phyloP scores from a whole-genome alignment of 257 asterid species.

The Capsicum rhomboideum region DNA sequence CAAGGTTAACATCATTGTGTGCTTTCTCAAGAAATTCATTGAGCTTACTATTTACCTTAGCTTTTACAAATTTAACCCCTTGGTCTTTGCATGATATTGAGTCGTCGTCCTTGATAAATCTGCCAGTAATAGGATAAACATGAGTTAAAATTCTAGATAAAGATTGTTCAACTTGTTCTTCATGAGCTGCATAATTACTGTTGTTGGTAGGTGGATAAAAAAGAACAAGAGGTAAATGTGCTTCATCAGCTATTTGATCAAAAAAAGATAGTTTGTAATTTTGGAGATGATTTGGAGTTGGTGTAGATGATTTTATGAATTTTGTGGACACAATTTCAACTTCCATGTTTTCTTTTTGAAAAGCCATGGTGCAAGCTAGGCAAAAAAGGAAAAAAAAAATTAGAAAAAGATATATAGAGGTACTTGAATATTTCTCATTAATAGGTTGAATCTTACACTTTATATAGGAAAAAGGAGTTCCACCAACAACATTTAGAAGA shows the following conservation, averaged over 20 bases:
- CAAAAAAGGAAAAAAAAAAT: too few relatives aligned
- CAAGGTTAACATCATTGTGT: neutral
- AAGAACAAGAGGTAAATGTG: constrained; percentile 17
- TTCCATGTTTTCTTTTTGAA: too few relatives aligned
- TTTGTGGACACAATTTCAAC: neutral
- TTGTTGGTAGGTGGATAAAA: constrained; percentile 13
- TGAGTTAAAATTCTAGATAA: neutral
- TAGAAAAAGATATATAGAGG: too few relatives aligned
- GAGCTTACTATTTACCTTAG: neutral
- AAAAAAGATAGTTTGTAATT: constrained; percentile 27
- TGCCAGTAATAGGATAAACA: neutral
- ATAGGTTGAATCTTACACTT: too few relatives aligned
- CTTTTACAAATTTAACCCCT: constrained; percentile 6
- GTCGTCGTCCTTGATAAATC: too few relatives aligned
- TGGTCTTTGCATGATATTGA: neutral
- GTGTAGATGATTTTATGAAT: constrained; percentile 34
- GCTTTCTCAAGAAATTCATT: neutral
- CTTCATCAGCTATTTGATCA: constrained; percentile 18
- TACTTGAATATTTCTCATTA: too few relatives aligned
- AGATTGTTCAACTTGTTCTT: too few relatives aligned
- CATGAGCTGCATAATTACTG: neutral
- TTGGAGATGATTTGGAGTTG: constrained; percentile 24
- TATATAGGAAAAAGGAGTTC: too few relatives aligned
- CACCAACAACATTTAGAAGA: too few relatives aligned
- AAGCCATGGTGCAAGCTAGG: too few relatives aligned